phyloP scores from a whole-genome alignment of 2,329 filamentous ascomycete genomes.

The Fusarium penzigii region DNA sequence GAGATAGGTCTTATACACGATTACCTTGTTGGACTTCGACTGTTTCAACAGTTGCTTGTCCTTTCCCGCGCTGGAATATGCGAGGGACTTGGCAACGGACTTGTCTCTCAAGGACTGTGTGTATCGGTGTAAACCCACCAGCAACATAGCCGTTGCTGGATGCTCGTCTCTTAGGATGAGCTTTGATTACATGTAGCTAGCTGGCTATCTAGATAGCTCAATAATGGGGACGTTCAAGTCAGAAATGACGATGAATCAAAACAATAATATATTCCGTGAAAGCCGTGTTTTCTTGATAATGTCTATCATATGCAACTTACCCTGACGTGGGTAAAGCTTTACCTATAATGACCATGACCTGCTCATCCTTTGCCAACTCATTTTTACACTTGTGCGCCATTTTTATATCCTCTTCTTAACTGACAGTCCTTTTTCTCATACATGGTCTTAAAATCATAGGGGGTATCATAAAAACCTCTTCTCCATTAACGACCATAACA shows the following conservation, averaged over 20 bases:
- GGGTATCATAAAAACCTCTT: conserved; percentile 18
- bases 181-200: conserved; percentile 10
- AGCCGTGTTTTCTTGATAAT: not conserved
- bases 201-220: conserved; percentile 1
- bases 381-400: not conserved
- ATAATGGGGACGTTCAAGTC: not conserved
- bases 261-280: not conserved
- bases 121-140: conserved; percentile 24
- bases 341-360: not conserved
- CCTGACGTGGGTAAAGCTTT: too few relatives aligned
- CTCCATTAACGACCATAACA: not conserved
- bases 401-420: not conserved
- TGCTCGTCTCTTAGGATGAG: conserved; percentile 20
- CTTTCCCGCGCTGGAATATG: not conserved
- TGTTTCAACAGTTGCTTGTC: not conserved
- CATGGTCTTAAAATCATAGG: conserved; percentile 1
- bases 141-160: conserved; percentile 21
- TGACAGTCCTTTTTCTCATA: not conserved
- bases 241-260: not conserved
- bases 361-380: not conserved
- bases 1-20: not conserved
- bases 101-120: conserved; percentile 14
- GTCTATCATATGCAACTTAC: too few relatives aligned
- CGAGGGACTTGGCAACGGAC: not conserved
- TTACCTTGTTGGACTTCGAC: not conserved